phyloP scores from a whole-genome alignment of 73 alveolate genomes.

The Breviolum minutum region DNA sequence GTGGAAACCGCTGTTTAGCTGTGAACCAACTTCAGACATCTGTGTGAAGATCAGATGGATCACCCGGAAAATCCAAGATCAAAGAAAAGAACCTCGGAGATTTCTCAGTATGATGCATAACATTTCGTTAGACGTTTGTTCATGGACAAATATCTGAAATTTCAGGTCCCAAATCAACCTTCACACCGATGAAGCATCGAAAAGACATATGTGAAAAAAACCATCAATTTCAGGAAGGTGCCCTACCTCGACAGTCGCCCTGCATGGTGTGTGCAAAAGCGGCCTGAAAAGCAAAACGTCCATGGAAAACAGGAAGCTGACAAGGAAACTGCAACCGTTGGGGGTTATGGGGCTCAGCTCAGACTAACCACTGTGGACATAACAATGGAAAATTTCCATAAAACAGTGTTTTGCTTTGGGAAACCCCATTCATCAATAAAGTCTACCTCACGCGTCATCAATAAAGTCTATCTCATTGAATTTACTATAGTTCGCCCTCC shows the following conservation, averaged over 20 bases:
- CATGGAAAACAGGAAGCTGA: not conserved
- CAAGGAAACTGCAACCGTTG: not conserved
- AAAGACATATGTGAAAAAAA: not conserved
- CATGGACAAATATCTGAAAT: not conserved
- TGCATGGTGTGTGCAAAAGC: constrained; percentile 46
- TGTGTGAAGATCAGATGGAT: not conserved
- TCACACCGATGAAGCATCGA: too few relatives aligned
- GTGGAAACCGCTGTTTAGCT: too few relatives aligned
- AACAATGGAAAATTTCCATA: too few relatives aligned
- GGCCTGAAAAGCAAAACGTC: not conserved
- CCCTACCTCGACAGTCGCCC: not conserved
- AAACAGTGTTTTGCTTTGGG: too few relatives aligned
- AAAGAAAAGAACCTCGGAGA: not conserved
- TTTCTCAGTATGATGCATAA: too few relatives aligned
- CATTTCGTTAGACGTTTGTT: too few relatives aligned
- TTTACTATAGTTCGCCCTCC: too few relatives aligned
- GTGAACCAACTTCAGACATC: not conserved
- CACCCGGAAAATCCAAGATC: not conserved
- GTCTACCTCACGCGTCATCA: not conserved
- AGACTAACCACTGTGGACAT: too few relatives aligned
- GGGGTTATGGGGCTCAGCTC: too few relatives aligned
- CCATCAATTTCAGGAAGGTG: not conserved
- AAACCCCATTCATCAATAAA: not conserved
- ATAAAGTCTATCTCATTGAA: too few relatives aligned
- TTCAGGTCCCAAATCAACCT: not conserved